phyloP scores from a whole-genome alignment of 768 basidiomycete species.

The Lentinus tigrinus region DNA sequence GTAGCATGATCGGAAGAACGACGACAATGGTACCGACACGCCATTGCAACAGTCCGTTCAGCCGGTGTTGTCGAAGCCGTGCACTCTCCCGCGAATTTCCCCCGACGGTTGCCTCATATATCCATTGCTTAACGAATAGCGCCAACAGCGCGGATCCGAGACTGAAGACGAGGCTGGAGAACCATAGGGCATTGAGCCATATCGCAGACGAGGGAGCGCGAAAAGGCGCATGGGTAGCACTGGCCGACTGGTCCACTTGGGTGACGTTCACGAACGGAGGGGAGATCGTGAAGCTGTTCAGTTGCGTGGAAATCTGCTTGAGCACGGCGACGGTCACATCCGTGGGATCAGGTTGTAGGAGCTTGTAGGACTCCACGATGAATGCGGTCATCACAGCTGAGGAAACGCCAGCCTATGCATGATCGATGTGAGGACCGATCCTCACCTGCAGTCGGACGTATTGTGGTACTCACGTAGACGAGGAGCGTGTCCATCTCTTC shows the following conservation, averaged over 20 bases:
- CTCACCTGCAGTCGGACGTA: no score
- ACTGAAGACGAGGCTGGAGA: slow-evolving; percentile 21
- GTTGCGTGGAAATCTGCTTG: slow-evolving; percentile 1
- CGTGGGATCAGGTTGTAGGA: slow-evolving; percentile 3
- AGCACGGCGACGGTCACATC: not conserved
- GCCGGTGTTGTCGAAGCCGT: slow-evolving; percentile 21
- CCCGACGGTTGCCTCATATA: slow-evolving; percentile 17
- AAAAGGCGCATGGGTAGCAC: not conserved
- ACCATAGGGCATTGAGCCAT: slow-evolving; percentile 20
- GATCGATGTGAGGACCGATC: no score
- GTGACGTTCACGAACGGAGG: not conserved
- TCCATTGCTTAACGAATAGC: slow-evolving; percentile 26
- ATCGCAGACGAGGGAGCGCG: not conserved
- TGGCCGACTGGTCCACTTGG: not conserved
- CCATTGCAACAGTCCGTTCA: slow-evolving; percentile 21
- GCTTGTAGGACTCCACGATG: slow-evolving; percentile 4
- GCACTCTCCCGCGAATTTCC: slow-evolving; percentile 17
- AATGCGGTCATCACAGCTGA: slow-evolving; percentile 23
- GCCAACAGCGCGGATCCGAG: slow-evolving; percentile 21
- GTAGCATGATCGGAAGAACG: slow-evolving; percentile 16
- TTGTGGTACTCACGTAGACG: no score
- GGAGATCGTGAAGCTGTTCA: not conserved
- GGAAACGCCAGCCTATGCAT: slow-evolving; percentile 19
- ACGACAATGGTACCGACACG: slow-evolving; percentile 7
- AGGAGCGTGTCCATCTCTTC: no score